Base-by-base conservation (phyloP, 1,284 basidiomycete genomes). In the Moesziomyces globuligerus region DNA sequence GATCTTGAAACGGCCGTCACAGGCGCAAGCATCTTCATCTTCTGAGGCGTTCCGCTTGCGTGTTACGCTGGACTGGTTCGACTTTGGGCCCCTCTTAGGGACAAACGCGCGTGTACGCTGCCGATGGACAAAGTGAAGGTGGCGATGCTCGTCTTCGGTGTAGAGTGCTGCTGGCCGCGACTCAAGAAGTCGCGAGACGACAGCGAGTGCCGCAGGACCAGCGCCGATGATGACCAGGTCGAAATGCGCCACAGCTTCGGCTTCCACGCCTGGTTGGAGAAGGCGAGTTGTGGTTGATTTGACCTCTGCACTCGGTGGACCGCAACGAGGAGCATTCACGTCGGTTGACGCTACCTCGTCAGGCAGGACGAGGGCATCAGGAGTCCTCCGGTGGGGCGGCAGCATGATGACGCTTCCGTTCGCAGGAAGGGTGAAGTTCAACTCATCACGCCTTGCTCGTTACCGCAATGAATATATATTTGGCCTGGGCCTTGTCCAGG, bases 141-240 rank as follows among this genome's bases (percentile, higher is more conserved):
- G 72, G 8, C 61, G 66, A n/a, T 76, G 75, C 49, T 80, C 78
- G 32, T 79, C 78, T 48, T 80, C 78, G 13, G 75, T 75, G 60
- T 80, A 80, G 25, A 80, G 57, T 4, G 78, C 76, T 1, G 76
- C 78, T 8, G 76, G 78, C 0, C 78, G 72, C 4, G 64, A 47
- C 48, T 78, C 75, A 40, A 80, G 65, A 37, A 79, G 68, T 9
- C 76, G 65, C 7, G 73, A 59, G 13, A 80, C 58, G 23, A 78
- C 44, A 4, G 78, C 72, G 1, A 80, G 56, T 1, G 73, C 66
- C 2, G 76, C 75, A 2, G 78, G 78, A 3, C 78, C 76, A 3
- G 73, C 59, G 3, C 78, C 78, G 47, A 80, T 78, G 47, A 80
- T 71, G 50, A 80, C 71, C 4, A 80, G 64, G 40, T 78, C 76